Conservation (phyloP, 495 filamentous ascomycete genomes). For the Aspergillus indologenus region DNA sequence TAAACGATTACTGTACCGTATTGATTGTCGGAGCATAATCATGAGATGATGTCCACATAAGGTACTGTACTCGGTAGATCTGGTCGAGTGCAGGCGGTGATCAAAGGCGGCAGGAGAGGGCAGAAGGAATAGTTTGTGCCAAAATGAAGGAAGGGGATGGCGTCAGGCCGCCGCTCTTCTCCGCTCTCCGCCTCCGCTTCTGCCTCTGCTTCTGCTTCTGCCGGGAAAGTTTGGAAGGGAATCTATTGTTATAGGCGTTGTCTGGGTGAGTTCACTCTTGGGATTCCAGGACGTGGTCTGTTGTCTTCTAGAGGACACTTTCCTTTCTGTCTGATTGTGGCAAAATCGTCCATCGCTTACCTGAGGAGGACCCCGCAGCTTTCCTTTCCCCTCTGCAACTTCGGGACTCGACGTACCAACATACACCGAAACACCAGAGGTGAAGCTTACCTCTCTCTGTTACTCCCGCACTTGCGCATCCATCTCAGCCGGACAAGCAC, state of each 20-base stretch:
- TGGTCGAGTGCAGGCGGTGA: constrained; percentile 1
- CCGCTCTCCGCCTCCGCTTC: not conserved
- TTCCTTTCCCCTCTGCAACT: not conserved
- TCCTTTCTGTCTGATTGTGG: not conserved
- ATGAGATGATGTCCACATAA: no score
- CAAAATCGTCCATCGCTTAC: not conserved
- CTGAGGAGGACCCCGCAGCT: not conserved
- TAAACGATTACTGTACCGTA: not conserved
- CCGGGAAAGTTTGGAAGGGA: no score
- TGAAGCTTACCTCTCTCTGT: no score
- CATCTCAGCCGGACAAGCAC: not conserved
- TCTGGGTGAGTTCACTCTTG: not conserved
- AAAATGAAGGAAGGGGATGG: constrained; percentile 7
- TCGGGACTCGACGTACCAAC: not conserved
- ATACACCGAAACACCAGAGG: not conserved
- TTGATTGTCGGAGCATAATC: no score
- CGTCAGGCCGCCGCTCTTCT: constrained; percentile 16
- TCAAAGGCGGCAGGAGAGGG: constrained; percentile 4
- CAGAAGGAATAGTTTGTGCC: not conserved
- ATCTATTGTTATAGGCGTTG: no score
- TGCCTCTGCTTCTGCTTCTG: no score
- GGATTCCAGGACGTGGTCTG: not conserved
- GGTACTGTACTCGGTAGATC: no score
- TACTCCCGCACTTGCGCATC: no score
- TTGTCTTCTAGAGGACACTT: no score